These are phyloP conservation scores for Trichoderma cornu-damae DNA, from an alignment of 2,329 filamentous ascomycete genomes.

Conservation along the genomic window DNA sequence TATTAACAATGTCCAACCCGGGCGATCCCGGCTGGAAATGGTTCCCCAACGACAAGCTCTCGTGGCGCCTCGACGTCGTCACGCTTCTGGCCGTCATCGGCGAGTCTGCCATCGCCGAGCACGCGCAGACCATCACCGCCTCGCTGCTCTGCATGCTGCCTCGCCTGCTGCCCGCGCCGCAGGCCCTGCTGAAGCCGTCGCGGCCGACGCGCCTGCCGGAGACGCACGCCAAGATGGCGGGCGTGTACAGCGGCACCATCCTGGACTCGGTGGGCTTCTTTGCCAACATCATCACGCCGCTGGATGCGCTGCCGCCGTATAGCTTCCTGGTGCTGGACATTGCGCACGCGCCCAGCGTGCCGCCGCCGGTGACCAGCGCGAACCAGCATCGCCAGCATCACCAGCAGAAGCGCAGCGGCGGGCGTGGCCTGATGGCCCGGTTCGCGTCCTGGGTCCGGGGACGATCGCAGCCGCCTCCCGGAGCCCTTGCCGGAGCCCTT, in stretches of 20 bases:
- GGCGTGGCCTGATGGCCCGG: background rate
- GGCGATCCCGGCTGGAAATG: slow-evolving; percentile 34
- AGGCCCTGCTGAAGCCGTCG: slow-evolving; percentile 54
- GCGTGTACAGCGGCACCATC: slow-evolving; percentile 53
- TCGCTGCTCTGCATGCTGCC: slow-evolving; percentile 54
- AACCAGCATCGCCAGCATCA: background rate
- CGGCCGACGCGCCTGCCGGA: slow-evolving; percentile 53
- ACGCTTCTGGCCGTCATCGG: slow-evolving; percentile 59
- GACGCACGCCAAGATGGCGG: slow-evolving; percentile 49
- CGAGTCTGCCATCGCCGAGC: slow-evolving; percentile 53
- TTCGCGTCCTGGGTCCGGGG: background rate
- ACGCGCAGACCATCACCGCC: slow-evolving; percentile 55
- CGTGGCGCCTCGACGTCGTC: slow-evolving; percentile 57
- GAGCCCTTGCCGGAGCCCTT: background rate
- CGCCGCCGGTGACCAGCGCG: slow-evolving; percentile 11
- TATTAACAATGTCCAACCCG: slow-evolving; percentile 29
- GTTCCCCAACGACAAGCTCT: slow-evolving; percentile 40
- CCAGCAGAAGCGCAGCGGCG: background rate
- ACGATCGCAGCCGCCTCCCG: background rate
- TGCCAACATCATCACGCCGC: slow-evolving; percentile 54
- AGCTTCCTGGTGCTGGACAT: slow-evolving; percentile 47
- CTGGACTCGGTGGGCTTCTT: slow-evolving; percentile 56
- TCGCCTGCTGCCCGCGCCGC: slow-evolving; percentile 57
- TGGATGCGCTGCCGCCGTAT: slow-evolving; percentile 45
- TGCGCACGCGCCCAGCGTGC: slow-evolving; percentile 35